Evolutionary conservation across 257 asterid genomes (phyloP).

Genomic region (Capsicum baccatum): DNA sequence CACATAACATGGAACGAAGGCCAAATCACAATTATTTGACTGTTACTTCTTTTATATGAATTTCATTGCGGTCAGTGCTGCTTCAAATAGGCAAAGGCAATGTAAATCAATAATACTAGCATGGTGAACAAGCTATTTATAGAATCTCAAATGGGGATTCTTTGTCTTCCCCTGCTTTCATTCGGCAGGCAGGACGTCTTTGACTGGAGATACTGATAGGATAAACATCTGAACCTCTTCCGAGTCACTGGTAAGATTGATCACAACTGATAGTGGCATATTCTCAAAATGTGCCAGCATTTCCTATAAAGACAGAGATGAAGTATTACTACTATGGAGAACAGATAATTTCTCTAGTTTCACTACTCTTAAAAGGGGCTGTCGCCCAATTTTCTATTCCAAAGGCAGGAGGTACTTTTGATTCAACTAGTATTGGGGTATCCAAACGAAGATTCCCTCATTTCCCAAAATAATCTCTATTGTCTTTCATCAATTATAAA

Average conservation of each 20-base stretch:
- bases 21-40: background rate
- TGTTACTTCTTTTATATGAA: background rate
- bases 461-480: background rate
- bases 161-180: background rate
- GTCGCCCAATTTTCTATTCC: background rate
- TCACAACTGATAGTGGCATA: background rate
- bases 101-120: background rate
- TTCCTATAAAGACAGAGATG: background rate
- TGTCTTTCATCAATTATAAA: slow-evolving; percentile 3
- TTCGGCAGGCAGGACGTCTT: background rate
- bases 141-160: slow-evolving; percentile 11
- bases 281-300: background rate
- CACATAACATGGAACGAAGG: background rate
- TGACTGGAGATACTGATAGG: background rate
- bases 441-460: background rate
- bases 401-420: background rate
- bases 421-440: background rate
- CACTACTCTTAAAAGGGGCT: background rate
- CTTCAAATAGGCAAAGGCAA: background rate
- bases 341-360: background rate
- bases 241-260: background rate
- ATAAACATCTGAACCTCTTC: slow-evolving; percentile 3
- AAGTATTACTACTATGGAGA: background rate
- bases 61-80: background rate
- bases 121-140: background rate